phyloP scores from a whole-genome alignment of 202 grass and related monocot genomes.

The Musa balbisiana region DNA sequence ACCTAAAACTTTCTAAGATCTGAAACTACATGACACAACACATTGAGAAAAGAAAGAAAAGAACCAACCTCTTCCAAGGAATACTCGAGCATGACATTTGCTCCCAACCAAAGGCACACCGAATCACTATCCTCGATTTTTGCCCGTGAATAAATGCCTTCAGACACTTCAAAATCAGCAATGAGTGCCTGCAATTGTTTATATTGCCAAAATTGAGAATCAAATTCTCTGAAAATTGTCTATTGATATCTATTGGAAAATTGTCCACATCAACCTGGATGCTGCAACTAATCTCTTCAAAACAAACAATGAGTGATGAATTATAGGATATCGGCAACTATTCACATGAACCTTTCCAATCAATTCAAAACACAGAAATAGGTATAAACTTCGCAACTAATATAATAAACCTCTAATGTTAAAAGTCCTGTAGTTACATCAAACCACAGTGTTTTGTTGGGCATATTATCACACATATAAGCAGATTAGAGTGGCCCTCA shows the following conservation, averaged over 20 bases:
- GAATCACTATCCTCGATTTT: slow-evolving; percentile 74
- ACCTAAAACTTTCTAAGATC: background rate
- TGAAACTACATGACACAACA: background rate
- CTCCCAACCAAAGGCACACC: slow-evolving; percentile 93
- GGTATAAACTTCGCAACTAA: background rate
- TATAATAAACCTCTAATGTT: background rate
- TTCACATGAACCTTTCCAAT: too few relatives aligned
- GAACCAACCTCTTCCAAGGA: slow-evolving; percentile 70
- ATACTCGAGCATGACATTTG: slow-evolving; percentile 97
- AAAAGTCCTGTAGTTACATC: background rate
- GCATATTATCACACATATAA: background rate
- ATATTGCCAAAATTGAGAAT: background rate
- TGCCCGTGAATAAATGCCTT: slow-evolving; percentile 84
- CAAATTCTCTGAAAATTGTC: too few relatives aligned
- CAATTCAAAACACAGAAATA: background rate
- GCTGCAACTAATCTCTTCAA: too few relatives aligned
- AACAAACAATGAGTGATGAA: too few relatives aligned
- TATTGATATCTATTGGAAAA: too few relatives aligned
- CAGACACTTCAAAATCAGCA: slow-evolving; percentile 90
- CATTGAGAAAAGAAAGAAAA: background rate
- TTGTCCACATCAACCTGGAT: background rate
- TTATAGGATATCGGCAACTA: too few relatives aligned
- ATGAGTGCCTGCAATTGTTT: slow-evolving; percentile 50
- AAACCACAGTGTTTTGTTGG: background rate
- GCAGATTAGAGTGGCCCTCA: background rate